These are phyloP conservation scores for Fragaria nilgerrensis DNA, from an alignment of 306 rosid genomes.

Conservation along the genomic window DNA sequence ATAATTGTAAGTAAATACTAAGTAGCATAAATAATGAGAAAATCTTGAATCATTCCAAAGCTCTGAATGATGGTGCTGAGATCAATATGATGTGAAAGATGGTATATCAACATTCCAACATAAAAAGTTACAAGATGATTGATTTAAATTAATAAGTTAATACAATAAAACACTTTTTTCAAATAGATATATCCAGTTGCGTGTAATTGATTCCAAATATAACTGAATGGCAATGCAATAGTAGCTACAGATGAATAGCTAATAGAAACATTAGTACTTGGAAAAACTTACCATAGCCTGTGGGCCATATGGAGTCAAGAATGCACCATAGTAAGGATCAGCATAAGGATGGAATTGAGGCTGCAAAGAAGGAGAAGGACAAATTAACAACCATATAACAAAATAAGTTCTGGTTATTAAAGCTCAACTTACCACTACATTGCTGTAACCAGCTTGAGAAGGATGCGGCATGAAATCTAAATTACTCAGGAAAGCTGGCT, in stretches of 20 bases:
- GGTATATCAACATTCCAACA: neutral
- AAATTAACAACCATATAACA: slow-evolving; percentile 16
- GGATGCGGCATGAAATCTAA: slow-evolving; percentile 38
- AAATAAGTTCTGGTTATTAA: slow-evolving; percentile 11
- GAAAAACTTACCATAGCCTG: slow-evolving; percentile 57
- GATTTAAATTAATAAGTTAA: neutral
- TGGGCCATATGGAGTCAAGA: slow-evolving; percentile 51
- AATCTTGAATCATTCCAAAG: neutral
- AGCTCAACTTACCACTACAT: slow-evolving; percentile 53
- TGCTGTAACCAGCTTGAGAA: slow-evolving; percentile 42
- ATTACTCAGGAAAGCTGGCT: slow-evolving; percentile 42
- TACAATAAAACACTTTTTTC: neutral
- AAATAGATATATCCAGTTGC: neutral
- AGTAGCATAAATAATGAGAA: slow-evolving; percentile 1
- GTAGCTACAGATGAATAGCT: neutral
- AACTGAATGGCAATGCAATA: neutral
- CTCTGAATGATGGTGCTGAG: neutral
- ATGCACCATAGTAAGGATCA: slow-evolving; percentile 53
- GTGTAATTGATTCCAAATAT: neutral
- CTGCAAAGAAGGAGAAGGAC: slow-evolving; percentile 35
- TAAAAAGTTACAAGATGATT: neutral
- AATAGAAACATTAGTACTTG: neutral
- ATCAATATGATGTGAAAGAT: neutral
- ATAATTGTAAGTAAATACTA: neutral
- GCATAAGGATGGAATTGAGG: slow-evolving; percentile 47